Evolutionary conservation across 2,329 filamentous ascomycete genomes (phyloP), one percentile per base, ranked within the genome.

Genomic region (Lojkania enalia): DNA sequence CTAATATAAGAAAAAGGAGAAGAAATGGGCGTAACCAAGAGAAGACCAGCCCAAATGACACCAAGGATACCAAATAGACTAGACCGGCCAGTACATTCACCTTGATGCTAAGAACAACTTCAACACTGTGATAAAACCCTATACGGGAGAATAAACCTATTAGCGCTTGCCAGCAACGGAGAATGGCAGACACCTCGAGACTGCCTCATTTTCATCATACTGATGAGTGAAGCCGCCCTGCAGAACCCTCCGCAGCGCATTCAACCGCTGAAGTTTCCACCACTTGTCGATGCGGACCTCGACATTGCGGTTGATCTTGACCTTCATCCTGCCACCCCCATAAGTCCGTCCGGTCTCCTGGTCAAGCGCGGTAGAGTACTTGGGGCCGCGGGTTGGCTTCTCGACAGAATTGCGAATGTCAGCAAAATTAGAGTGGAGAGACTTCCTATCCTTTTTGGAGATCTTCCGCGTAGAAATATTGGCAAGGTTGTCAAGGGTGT

Each of bases 231-330:
- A 69, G 0, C 68, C 68, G 15, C 66, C 64, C 46, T 81, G 79
- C 30, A 88, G 69, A 20, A 84, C 71, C 29, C 84, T 70, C 58
- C 82, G 77, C 41, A 88, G 67, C 2, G 79, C 78, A 48, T 83
- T 80, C 39, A 87, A 67, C 20, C 84, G 75, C 54, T 82, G 75
- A 56, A 87, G 72, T 67, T 88, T 88, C 85, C 85, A 88, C 86
- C 86, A 89, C 52, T 79, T 78, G 65, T 88, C 84, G 39, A 88
- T 82, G 39, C 73, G 77, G 73, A 88, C 80, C 41, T 79, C 76
- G 2, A 82, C 80, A 35, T 76, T 77, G 16, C 75, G 74, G 41
- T 79, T 75, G 43, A 88, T 79, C 44, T 79, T 77, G 29, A 88
- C 74, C 9, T 63, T 79, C 71, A 86, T 74, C 45, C 83, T 76